Conservation (phyloP, 163 green algal species). For the Chlorella variabilis region DNA sequence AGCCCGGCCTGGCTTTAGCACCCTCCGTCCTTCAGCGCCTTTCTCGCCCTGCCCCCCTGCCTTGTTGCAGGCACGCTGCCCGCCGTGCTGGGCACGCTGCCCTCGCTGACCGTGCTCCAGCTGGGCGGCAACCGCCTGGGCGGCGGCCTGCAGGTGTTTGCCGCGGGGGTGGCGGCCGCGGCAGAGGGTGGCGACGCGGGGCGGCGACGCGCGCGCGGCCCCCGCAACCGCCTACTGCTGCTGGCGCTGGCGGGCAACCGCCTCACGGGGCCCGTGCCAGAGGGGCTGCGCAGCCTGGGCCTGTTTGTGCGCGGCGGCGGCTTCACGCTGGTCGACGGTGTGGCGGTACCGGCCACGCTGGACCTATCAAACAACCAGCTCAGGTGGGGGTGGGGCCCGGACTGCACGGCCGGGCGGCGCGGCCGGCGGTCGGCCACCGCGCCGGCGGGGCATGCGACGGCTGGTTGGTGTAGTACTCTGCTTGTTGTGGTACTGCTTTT, state of each 20-base stretch:
- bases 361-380: constrained; percentile 20
- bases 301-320: background rate
- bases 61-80: constrained; percentile 17
- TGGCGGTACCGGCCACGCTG: background rate
- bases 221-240: background rate
- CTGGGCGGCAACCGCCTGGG: constrained; percentile 3
- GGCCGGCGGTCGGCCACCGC: too few relatives aligned
- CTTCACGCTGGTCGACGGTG: background rate
- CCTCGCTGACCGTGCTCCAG: background rate
- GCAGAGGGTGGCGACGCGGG: background rate
- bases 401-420: background rate
- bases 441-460: too few relatives aligned
- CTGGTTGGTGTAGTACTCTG: too few relatives aligned
- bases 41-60: too few relatives aligned
- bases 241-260: too few relatives aligned
- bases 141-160: constrained; percentile 13
- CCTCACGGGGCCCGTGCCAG: background rate
- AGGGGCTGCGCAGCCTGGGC: background rate
- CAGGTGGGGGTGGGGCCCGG: background rate
- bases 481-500: too few relatives aligned
- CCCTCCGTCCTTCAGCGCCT: too few relatives aligned
- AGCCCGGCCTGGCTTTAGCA: too few relatives aligned
- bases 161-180: background rate
- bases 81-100: background rate
- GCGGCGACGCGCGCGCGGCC: too few relatives aligned